Evolutionary conservation across 164 flowering plant species (phyloP).

Genomic region (Vitis cinerea): DNA sequence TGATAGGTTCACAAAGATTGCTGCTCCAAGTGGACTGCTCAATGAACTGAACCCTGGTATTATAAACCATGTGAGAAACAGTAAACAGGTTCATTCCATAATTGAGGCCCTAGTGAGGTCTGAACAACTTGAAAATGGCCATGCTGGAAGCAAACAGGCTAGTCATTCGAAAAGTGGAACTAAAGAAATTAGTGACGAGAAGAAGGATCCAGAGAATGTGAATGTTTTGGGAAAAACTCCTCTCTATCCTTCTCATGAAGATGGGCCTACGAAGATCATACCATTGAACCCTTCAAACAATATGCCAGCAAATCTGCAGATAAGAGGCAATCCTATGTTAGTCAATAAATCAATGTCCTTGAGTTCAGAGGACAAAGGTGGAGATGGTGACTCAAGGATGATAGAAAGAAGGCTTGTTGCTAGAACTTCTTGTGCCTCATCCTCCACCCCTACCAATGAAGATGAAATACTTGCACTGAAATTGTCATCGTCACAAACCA

Average conservation of each 20-base stretch:
- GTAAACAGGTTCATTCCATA: conserved; percentile 93
- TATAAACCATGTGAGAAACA: conserved; percentile 90
- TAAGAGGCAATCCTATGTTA: conserved; percentile 12
- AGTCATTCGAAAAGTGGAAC: conserved; percentile 22
- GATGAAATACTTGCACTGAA: conserved; percentile 38
- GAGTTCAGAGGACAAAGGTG: conserved; percentile 24
- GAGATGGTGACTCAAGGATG: conserved; percentile 21
- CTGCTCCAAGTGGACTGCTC: conserved; percentile 94
- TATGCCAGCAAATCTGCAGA: conserved; percentile 8
- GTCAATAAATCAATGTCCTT: conserved; percentile 13
- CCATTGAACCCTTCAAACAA: conserved; percentile 2
- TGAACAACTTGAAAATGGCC: conserved; percentile 34
- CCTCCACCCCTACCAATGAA: conserved; percentile 17
- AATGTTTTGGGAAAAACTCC: conserved; percentile 19
- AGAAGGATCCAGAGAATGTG: conserved; percentile 19
- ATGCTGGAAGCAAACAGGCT: conserved; percentile 22
- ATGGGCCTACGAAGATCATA: conserved; percentile 11
- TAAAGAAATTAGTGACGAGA: conserved; percentile 20
- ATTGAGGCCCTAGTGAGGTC: conserved; percentile 79
- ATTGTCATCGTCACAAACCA: conserved; percentile 41
- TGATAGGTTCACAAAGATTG: conserved; percentile 75
- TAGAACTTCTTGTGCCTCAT: conserved; percentile 21
- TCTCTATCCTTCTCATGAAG: conserved; percentile 12
- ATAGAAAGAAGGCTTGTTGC: conserved; percentile 15
- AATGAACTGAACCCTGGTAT: conserved; percentile 88